Base-by-base conservation (phyloP, 148 eudicot genomes). In the Bassia scoparia region DNA sequence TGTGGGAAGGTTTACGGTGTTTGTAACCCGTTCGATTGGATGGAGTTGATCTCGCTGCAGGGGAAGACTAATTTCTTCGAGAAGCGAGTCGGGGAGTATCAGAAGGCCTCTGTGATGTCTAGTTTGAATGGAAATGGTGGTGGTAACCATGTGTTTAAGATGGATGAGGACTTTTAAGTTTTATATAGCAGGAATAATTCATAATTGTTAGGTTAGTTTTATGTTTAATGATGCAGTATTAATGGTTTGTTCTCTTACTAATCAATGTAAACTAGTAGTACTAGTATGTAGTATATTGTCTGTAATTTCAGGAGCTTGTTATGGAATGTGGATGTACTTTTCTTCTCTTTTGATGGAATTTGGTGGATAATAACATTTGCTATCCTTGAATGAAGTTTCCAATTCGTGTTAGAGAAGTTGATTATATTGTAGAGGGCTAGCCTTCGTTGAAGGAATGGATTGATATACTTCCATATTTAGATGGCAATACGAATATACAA, bases 51-150 rank as follows among this genome's bases (percentile, higher is more conserved):
- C 17, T 78, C 84, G 13, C 56, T 90, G 35, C 96, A 90, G 65
- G 96, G 96, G 79, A 90, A 90, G 85, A 86, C 96, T 3, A 90
- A 90, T 55, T 90, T 90, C 83, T 90, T 90, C 58, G 96, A 90
- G 90, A 90, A 90, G 80, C 79, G 96, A 13, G 96, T 90, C 76
- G 96, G 96, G 73, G 96, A 90, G 67, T 90, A 90, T 78, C 96
- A 90, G 83, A 90, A 87, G 66, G 96, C 96, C 35, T 84, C 91
- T 8, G 90, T 90, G 15, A 90, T 90, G 96, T 63, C 73, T 0
- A 86, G 85, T 29, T 72, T 88, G 80, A 85, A 86, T 81, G 91
- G 85, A 0, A 85, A 84, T 82, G 86, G 86, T 21, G 86, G 86
- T 21, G 84, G 70, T 4, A 50, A 65, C 60, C 91, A 89, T 75